phyloP scores from a whole-genome alignment of 1,284 basidiomycete genomes.

The Leccinum pallidistipes region DNA sequence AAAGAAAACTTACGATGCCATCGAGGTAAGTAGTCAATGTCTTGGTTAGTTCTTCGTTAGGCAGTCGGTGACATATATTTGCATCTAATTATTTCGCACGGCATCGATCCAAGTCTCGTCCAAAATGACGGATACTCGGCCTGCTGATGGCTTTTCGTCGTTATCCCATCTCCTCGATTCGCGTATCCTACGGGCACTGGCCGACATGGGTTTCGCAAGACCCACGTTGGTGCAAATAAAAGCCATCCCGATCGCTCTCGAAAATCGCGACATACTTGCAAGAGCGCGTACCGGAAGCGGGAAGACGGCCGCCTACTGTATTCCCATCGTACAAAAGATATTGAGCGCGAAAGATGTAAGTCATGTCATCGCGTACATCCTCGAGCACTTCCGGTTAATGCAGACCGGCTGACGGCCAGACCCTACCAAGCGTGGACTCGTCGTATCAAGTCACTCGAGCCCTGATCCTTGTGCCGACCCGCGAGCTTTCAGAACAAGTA shows the following conservation, averaged over 20 bases:
- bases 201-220: conserved; percentile 78
- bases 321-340: conserved; percentile 91
- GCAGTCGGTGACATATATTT: no score
- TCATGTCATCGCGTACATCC: conserved; percentile 31
- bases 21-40: neutral
- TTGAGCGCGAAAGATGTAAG: conserved; percentile 78
- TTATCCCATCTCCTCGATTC: conserved; percentile 76
- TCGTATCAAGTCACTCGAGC: conserved; percentile 67
- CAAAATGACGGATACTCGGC: conserved; percentile 14
- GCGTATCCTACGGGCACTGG: conserved; percentile 75
- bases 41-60: no score
- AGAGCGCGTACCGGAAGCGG: conserved; percentile 94
- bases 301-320: conserved; percentile 95
- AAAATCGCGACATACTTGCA: conserved; percentile 91
- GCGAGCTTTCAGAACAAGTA: conserved; percentile 93
- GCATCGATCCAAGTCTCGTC: neutral
- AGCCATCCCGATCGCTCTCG: conserved; percentile 85
- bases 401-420: conserved; percentile 10
- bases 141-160: conserved; percentile 55
- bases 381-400: neutral
- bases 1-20: conserved; percentile 28
- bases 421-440: conserved; percentile 43
- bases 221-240: conserved; percentile 83
- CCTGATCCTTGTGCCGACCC: conserved; percentile 90
- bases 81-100: neutral